These are phyloP conservation scores for Aspergillus persii DNA, from an alignment of 2,329 filamentous ascomycete genomes.

Conservation along the genomic window DNA sequence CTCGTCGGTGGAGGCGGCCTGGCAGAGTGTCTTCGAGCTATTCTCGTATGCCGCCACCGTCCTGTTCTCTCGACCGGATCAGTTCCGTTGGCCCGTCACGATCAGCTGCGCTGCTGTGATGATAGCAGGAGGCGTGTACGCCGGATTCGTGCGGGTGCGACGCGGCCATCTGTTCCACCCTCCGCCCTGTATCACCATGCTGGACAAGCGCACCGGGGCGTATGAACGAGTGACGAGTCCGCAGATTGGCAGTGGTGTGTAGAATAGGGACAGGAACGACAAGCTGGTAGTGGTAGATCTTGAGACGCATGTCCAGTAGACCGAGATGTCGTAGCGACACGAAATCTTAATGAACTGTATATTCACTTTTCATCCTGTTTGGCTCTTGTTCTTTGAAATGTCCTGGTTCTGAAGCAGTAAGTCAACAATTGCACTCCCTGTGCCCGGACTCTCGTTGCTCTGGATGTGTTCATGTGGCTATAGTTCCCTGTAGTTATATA, in stretches of 20 bases:
- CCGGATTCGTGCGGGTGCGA: constrained; percentile 55
- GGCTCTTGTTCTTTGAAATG: no score
- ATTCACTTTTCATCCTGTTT: no score
- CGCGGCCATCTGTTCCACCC: constrained; percentile 61
- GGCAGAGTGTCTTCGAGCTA: constrained; percentile 70
- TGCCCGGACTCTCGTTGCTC: no score
- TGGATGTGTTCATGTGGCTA: no score
- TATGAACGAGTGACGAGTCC: not conserved
- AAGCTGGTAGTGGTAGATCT: no score
- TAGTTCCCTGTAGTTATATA: no score
- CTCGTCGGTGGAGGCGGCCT: constrained; percentile 64
- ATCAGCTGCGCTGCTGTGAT: constrained; percentile 51
- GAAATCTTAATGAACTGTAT: no score
- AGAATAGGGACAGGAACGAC: not conserved
- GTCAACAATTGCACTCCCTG: no score
- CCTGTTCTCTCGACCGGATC: constrained; percentile 58
- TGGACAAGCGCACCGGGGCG: not conserved
- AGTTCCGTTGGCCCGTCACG: constrained; percentile 63
- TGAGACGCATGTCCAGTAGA: no score
- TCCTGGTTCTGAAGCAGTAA: no score
- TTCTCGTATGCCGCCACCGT: constrained; percentile 65
- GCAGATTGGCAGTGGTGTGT: not conserved
- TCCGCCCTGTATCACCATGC: not conserved
- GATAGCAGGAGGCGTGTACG: constrained; percentile 44
- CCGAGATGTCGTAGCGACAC: no score